Percentiles rank a stretch among this genome's conserved stretches.
Evolutionary conservation across 2,329 filamentous ascomycete genomes (phyloP).

Genomic region (Aspergillus transmontanensis): DNA sequence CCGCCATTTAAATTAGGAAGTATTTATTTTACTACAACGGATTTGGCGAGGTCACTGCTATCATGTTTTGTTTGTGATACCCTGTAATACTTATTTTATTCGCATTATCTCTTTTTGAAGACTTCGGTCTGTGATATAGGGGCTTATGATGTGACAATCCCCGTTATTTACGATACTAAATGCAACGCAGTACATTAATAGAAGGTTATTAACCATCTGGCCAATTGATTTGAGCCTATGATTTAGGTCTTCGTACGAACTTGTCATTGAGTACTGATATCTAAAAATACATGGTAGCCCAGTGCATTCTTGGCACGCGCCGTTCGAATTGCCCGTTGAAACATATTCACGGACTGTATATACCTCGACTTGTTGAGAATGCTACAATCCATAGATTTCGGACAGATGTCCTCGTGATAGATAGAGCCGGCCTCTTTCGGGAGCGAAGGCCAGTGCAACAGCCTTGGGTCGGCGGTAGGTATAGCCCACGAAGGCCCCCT

Average conservation of each 20-base stretch:
- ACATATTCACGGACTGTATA: background rate
- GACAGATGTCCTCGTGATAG: conserved; percentile 26
- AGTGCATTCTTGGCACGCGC: background rate
- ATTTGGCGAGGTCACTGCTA: background rate
- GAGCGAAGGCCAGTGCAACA: conserved; percentile 36
- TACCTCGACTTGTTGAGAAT: background rate
- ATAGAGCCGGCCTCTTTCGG: conserved; percentile 34
- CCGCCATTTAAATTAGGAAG: conserved; percentile 22
- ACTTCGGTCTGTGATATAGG: background rate
- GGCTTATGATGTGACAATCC: background rate
- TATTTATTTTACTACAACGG: background rate
- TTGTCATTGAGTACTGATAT: conserved; percentile 16
- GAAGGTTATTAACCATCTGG: background rate
- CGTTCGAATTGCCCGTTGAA: background rate
- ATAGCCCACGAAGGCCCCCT: conserved; percentile 85
- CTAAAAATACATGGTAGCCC: conserved; percentile 10
- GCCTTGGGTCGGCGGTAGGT: conserved; percentile 65
- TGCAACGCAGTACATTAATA: background rate
- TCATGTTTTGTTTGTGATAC: conserved; percentile 18
- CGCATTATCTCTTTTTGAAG: background rate
- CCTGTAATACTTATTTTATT: conserved; percentile 7
- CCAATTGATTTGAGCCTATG: background rate
- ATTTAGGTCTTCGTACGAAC: background rate
- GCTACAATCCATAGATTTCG: conserved; percentile 25
- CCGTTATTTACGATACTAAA: background rate